Percentiles rank a stretch among this genome's conserved stretches.
phyloP scores from a whole-genome alignment of 768 basidiomycete genomes.

The Xerocomus brunneocitrinus region DNA sequence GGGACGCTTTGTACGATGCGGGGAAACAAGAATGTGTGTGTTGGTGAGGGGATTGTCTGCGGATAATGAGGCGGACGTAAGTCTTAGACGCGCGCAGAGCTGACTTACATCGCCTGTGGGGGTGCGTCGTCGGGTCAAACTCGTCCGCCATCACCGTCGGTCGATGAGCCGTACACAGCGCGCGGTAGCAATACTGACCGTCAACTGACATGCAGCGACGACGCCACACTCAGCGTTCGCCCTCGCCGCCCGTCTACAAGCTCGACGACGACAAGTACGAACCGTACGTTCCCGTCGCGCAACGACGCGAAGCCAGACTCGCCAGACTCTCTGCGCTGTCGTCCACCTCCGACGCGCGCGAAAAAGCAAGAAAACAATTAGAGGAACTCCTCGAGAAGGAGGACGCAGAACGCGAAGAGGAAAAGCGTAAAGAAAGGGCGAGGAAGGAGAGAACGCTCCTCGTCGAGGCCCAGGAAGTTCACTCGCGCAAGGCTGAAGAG shows the following conservation, averaged over 20 bases:
- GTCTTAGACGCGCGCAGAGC: not conserved
- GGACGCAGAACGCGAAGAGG: conserved; percentile 78
- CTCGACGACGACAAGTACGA: conserved; percentile 69
- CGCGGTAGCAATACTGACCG: too few relatives aligned
- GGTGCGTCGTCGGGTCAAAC: conserved; percentile 60
- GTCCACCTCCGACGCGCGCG: conserved; percentile 46
- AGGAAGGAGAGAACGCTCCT: conserved; percentile 85
- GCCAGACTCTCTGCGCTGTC: conserved; percentile 67
- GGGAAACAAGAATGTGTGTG: conserved; percentile 78
- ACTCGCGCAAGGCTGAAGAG: conserved; percentile 74
- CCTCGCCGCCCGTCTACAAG: conserved; percentile 56
- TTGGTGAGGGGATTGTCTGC: conserved; percentile 77
- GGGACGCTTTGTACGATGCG: conserved; percentile 85
- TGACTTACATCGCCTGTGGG: conserved; percentile 65
- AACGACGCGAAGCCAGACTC: conserved; percentile 77
- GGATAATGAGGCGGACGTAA: not conserved
- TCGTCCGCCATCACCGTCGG: conserved; percentile 18
- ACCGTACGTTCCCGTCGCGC: conserved; percentile 83
- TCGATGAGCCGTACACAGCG: not conserved
- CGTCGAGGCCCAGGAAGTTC: conserved; percentile 94
- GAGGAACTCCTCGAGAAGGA: conserved; percentile 60
- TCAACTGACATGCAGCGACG: conserved; percentile 21
- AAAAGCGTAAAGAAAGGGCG: conserved; percentile 64
- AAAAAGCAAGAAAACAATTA: conserved; percentile 41
- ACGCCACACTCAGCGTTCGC: conserved; percentile 50